Evolutionary conservation across 31 red algal species (phyloP), one percentile per base, ranked within the genome.

Genomic region (Pterothamnion heteromorphum): DNA sequence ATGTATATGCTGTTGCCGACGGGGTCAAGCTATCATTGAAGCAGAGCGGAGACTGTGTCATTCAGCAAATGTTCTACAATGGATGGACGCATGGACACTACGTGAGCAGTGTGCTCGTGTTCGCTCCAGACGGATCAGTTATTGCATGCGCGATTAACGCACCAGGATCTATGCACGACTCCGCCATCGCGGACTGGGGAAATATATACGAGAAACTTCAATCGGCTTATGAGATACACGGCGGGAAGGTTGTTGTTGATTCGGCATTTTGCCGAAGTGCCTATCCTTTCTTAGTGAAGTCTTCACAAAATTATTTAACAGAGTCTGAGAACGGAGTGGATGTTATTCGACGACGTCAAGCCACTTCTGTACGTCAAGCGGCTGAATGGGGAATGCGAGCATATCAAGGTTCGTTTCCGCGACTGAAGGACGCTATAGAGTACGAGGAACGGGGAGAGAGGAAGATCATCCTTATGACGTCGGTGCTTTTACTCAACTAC

Each of bases 301-400:
- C 1, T 0, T 5, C 64, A 18, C 64, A 80, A 76, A 28, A 89
- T 18, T 5, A 37, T 0, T 43, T 83, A 0, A 3, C 1, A 3
- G 0, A 5, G 2, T 27, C 20, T 34, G 57, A 84, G 14, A 89
- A 30, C 4, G 58, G 22, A 31, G 51, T 3, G 18, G 39, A 57
- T 43, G 2, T 93, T 20, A 0, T 1, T 23, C 43, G 24, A 20
- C n/a, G 28, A 4, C 28, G 58, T 22, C 92, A 90, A 90, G 86
- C 92, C 2, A 82, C 92, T 30, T 90, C 71, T 23, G 3, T 2
- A 30, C 0, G 92, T 27, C 92, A 90, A 41, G 72, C 85, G 4
- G 38, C 92, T 35, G 92, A 83, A 44, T 90, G 35, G 92, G 86
- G 92, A n/a, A 93, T 93, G 85, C 71, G 86, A 2, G 92, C 86